Base-by-base conservation (phyloP, 139 green algal genomes). In the Astrephomene gubernaculifera region DNA sequence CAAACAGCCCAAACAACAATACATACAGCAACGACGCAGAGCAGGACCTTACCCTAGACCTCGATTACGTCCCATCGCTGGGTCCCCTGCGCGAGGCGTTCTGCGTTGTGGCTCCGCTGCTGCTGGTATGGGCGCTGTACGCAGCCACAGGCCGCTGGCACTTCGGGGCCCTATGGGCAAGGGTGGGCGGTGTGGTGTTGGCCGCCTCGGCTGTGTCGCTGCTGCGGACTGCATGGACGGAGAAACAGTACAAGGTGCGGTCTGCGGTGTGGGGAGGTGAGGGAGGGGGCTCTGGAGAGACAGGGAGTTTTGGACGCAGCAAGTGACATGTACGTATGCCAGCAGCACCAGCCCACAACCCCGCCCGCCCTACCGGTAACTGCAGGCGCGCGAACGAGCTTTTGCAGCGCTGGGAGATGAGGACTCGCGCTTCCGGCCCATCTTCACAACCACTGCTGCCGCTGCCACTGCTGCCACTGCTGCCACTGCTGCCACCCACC, bases 381-480 rank as follows among this genome's bases (percentile, higher is more conserved):
- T 63, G 75, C 71, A 94, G 91, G 87, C 86, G 0, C 74, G 86
- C 4, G 88, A 93, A 81, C 71, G 76, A 7, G 57, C 76, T 7
- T 88, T 90, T 53, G 49, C 67, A 1, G 90, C 95, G 70, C 87
- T 96, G 49, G 90, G 89, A 10, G 90, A 91, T 36, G 12, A 69
- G 2, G 92, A 95, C 71, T 96, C 93, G 6, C 52, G 35, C 61
- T 97, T 96, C 43, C 64, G 78, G 54, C 45, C 86, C 17, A 39
- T 61, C 22, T 6, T 91, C 2, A 36, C 87, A 49, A 63, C 68
- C n/a, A 75, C 86, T 29, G 52, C 22, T 29, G 29, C 4, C 65
- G 25, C 25, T 44, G 12, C 57, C n/a, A 9, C 9, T 2, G 57
- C 5, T n/a, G 71, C 29, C 2, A 27, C 9, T 1, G 63, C 63